Evolutionary conservation across 2,329 filamentous ascomycete genomes (phyloP), one percentile per base, ranked within the genome.

Genomic region (Allantophomopsis lycopodina): DNA sequence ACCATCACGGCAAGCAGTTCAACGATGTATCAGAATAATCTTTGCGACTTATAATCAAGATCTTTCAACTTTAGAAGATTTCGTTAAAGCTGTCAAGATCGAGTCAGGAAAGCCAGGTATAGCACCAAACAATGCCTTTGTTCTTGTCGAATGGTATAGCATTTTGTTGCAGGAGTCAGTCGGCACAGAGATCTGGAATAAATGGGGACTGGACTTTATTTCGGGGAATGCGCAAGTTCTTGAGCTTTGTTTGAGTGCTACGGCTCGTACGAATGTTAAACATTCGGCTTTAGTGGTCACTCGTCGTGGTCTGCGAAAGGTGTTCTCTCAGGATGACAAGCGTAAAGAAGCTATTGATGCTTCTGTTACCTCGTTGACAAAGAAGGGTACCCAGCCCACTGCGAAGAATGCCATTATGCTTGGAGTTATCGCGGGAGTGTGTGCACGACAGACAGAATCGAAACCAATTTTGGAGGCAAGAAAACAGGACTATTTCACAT

Each of bases 81-180:
- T 95, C 42, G 69, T 86, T 35, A 66, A 70, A 34, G 72, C 72
- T 37, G 59, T 95, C 43, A 74, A 79, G 44, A 63, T 68, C 23
- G 89, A 98, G 60, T 74, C 79, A 12, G 69, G 73, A 46, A 95
- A 94, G 58, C 64, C 71, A 14, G 79, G 76, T 46, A 79, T 96
- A 51, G 85, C 89, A 23, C 65, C 82, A 13, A 75, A 72, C 34
- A 93, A 78, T 59, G 83, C 87, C 5, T 94, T 95, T 56, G 85
- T 94, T 37, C 66, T 98, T 49, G 71, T 91, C 12, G 85, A 94
- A 59, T 98, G 89, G 89, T 86, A 79, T 58, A 83, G 81, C 42
- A 59, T 89, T 42, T 62, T 95, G 38, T 72, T 94, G 49, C 78
- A 88, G 52, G 70, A 80, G 42, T 66, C 87, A 18, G 73, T 73